Evolutionary conservation across 148 eudicot species (phyloP), one percentile per base, ranked within the genome.

Genomic region (Dianthus caryophyllus): DNA sequence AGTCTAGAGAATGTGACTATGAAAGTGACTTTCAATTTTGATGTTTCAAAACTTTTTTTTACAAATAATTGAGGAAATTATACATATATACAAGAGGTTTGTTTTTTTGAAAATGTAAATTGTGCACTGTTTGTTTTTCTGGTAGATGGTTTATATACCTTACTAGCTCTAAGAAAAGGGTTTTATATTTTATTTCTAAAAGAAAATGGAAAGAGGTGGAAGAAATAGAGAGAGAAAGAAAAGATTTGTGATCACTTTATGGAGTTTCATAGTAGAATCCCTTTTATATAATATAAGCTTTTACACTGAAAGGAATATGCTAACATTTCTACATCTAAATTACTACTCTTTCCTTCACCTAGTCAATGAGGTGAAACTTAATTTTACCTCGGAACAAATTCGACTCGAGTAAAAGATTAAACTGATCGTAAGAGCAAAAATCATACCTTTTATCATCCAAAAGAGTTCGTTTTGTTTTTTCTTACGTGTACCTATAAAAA

Each of bases 91-190:
- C 48, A 51, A 33, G 27, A 27, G 10, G 31, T 67, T 67, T 33
- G 3, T 33, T 33, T 33, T 3, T 33, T 52, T 22, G 24, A 66
- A 49, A 24, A n/a, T 36, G 38, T 38, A 63, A 41, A 73, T 65
- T 76, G 59, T 73, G 65, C 44, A 76, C 71, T 81, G 43, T 67
- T 72, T 71, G n/a, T 75, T 33, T 72, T 33, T 64, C 29, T 66
- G 52, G 70, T 76, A 67, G 78, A 68, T 76, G 71, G 73, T 77
- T 82, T 80, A 76, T 80, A 80, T 78, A 84, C 83, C 85, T 76
- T 80, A 80, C 79, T 82, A 77, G 54, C 70, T 70, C 33, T 29
- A 25, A 25, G 54, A 18, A 64, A 16, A 36, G 51, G 48, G 47
- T 47, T 64, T 15, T 6, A 11, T 24, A 44, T 14, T 54, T 38